These are phyloP conservation scores for Holtermannia corniformis DNA, from an alignment of 768 basidiomycete species.

Conservation along the genomic window DNA sequence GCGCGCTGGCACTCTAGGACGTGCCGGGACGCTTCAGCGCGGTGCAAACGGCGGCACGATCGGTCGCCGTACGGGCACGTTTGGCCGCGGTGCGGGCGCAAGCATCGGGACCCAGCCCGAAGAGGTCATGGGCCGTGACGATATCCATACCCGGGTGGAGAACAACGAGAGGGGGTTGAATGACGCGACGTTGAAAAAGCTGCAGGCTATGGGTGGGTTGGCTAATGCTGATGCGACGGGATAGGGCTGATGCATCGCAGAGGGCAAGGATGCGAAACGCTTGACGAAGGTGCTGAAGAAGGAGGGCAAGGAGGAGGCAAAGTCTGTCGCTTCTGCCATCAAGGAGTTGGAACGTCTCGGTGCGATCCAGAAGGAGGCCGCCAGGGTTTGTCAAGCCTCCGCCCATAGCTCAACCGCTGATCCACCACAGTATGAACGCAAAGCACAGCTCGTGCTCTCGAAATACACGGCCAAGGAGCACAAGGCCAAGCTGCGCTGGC, in stretches of 20 bases:
- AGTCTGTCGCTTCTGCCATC: conserved; percentile 54
- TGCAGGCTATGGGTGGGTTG: conserved; percentile 28
- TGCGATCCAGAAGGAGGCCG: conserved; percentile 56
- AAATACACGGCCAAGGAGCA: conserved; percentile 53
- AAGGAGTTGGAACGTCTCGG: conserved; percentile 60
- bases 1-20: conserved; percentile 27
- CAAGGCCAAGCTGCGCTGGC: conserved; percentile 54
- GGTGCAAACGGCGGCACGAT: conserved; percentile 33
- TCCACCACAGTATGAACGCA: conserved; percentile 56
- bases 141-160: conserved; percentile 36
- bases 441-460: conserved; percentile 50
- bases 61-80: conserved; percentile 29
- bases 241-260: not conserved
- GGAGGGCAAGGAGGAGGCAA: conserved; percentile 61
- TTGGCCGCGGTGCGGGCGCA: conserved; percentile 35
- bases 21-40: conserved; percentile 27
- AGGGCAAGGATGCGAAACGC: conserved; percentile 48
- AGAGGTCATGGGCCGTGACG: conserved; percentile 36
- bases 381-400: too few relatives aligned
- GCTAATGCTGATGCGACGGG: not conserved
- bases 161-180: conserved; percentile 31
- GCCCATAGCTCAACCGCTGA: not conserved
- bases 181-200: conserved; percentile 26
- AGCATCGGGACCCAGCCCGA: conserved; percentile 38
- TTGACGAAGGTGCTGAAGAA: conserved; percentile 61